Base-by-base conservation (phyloP, 768 basidiomycete genomes). In the Exidia glandulosa region DNA sequence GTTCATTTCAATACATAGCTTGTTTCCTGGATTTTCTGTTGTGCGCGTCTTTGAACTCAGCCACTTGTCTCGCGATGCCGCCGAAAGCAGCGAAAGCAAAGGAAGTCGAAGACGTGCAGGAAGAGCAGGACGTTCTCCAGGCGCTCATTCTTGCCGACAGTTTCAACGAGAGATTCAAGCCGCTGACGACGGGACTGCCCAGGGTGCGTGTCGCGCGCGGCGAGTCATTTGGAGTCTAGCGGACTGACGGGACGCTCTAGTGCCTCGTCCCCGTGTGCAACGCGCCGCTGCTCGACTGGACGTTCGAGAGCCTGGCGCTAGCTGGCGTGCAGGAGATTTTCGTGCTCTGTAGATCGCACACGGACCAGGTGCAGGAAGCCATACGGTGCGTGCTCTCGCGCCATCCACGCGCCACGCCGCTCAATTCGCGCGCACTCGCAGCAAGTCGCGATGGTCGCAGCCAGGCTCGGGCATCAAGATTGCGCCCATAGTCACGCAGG, bases 321-420 rank as follows among this genome's bases (percentile, higher is more conserved):
- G 91, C 93, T 33, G 93, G 93, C 58, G 93, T 99, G 34, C 90
- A 94, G 70, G 91, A 97, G 73, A 89, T 96, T 61, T 95, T 96
- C 70, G 88, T 99, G 52, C 85, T 98, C 66, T 94, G 94, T 70
- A 83, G 90, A 61, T 94, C 92, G 56, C 90, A 95, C 71, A 83
- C 91, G 9, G 86, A 88, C 57, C 85, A 87, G 66, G 86, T 97
- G 66, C 88, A 91, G 69, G 77, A 81, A 14, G 90, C 86, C 60
- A 90, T 97, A 67, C 82, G 79, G 95, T 95, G 65, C 69, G 85
- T 74, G 59, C 55, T 12, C 1, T 32, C 31, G 57, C 50, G 57
- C 23, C 30, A 23, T 7, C 34, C 65, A 13, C 7, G 7, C 59
- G 60, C 59, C 0, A 58, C 37, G 31, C 34, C 50, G 3, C 27